Evolutionary conservation across 306 rosid genomes (phyloP), one percentile per base, ranked within the genome.

Genomic region (Quillaja saponaria): DNA sequence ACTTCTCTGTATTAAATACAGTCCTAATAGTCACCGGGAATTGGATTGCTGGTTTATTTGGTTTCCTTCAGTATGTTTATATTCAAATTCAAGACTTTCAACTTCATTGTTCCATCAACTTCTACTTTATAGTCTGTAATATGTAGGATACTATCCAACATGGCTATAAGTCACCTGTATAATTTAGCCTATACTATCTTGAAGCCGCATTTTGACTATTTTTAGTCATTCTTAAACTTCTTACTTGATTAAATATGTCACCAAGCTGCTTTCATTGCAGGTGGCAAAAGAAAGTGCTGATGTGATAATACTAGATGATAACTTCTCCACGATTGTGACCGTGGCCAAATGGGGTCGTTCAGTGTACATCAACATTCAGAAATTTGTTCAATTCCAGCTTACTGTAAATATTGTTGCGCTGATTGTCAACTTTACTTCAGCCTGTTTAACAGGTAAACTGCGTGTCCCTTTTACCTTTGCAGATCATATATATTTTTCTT

Each of bases 301-400:
- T 55, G 99, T 92, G 37, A 87, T 92, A 63, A 92, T 92, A 76
- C 76, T 92, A 34, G 99, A 92, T 55, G 96, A 89, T 61, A 92
- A 92, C 79, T 92, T 92, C 74, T 92, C 99, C 48, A 92, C 96
- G 45, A 92, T 92, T 50, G 96, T 81, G 68, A 86, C 95, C 6
- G 99, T 92, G 75, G 96, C 94, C 40, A 89, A 81, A 80, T 92
- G 99, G 99, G 99, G 99, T 20, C 99, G 99, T 21, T 92, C 99
- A 5, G 99, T 92, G 58, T 92, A 92, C 77, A 79, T 89, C 52
- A 92, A 92, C 75, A 92, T 92, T 71, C 99, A 89, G 75, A 92
- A 92, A 74, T 89, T 92, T 66, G 99, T 92, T 78, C 99, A 92
- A 84, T 92, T 92, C 75, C 99, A 92, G 80, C 78, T 92, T 47